phyloP scores from a whole-genome alignment of 2,329 filamentous ascomycete species.

The Neopestalotiopsis sp. region DNA sequence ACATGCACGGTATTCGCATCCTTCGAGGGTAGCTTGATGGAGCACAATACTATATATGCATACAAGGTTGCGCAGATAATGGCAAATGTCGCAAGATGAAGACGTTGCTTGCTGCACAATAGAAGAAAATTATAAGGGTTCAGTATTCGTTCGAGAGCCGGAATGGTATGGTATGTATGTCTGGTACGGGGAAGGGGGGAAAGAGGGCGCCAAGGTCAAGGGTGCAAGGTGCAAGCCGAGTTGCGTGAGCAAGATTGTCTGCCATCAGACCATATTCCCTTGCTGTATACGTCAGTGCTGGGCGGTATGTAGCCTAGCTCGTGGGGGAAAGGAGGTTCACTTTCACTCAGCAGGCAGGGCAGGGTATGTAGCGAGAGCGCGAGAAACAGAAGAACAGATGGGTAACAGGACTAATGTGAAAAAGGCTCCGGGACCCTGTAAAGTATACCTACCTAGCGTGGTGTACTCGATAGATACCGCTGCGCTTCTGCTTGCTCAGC shows the following conservation, averaged over 20 bases:
- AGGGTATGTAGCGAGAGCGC: too few relatives aligned
- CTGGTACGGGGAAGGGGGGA: not conserved
- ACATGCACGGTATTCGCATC: not conserved
- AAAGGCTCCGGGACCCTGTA: not conserved
- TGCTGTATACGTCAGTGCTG: not conserved
- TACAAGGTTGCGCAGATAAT: too few relatives aligned
- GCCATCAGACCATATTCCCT: slow-evolving; percentile 1
- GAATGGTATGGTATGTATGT: not conserved
- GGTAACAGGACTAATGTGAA: not conserved
- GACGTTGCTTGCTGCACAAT: not conserved
- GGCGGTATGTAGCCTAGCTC: not conserved
- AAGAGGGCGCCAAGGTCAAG: not conserved
- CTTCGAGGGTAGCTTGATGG: not conserved
- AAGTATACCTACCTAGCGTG: not conserved
- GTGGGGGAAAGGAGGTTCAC: not conserved
- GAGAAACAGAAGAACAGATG: not conserved
- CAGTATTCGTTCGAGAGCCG: slow-evolving; percentile 1
- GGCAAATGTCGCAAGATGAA: too few relatives aligned
- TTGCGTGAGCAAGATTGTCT: not conserved
- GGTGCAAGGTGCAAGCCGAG: not conserved
- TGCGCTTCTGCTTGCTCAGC: not conserved
- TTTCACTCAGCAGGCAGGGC: not conserved
- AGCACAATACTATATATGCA: not conserved
- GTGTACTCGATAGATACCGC: not conserved
- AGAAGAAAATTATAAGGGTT: not conserved